phyloP scores from a whole-genome alignment of 2,329 filamentous ascomycete genomes.

The Pseudocercospora crystallina region DNA sequence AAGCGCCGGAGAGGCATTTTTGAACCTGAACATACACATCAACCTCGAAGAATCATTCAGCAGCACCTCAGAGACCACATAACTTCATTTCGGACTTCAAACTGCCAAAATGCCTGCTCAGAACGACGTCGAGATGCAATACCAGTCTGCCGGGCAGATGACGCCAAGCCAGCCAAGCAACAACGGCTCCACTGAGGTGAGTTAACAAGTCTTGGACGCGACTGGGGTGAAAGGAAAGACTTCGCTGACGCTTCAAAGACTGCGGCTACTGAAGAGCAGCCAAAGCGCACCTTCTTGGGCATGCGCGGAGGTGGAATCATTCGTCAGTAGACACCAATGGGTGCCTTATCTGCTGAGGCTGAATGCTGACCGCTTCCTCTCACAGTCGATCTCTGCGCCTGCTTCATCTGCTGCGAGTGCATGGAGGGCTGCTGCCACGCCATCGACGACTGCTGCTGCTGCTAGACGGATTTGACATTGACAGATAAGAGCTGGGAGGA shows the following conservation, averaged over 20 bases:
- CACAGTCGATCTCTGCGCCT: slow-evolving; percentile 31
- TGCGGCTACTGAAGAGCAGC: slow-evolving; percentile 18
- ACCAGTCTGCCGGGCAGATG: slow-evolving; percentile 22
- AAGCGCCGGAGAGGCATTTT: no score
- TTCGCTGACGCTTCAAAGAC: slow-evolving; percentile 6
- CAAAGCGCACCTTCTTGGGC: slow-evolving; percentile 28
- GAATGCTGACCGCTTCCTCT: neutral
- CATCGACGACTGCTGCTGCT: slow-evolving; percentile 34
- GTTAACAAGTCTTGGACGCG: neutral
- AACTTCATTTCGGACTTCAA: no score
- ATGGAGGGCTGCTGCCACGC: slow-evolving; percentile 28
- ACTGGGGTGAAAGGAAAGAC: neutral
- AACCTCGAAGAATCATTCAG: no score
- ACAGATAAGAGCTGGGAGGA: no score
- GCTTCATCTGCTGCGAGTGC: slow-evolving; percentile 34
- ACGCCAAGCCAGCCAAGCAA: slow-evolving; percentile 9
- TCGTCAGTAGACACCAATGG: slow-evolving; percentile 14
- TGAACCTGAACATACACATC: no score
- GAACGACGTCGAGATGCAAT: slow-evolving; percentile 28
- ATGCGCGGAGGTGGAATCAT: slow-evolving; percentile 32
- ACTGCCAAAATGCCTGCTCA: slow-evolving; percentile 14
- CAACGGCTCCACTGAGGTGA: slow-evolving; percentile 3
- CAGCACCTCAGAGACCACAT: no score
- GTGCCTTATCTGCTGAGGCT: neutral
- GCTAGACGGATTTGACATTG: slow-evolving; percentile 14